Percentiles rank a stretch among this genome's conserved stretches.
Conservation (phyloP, 2,329 filamentous ascomycete species). For the Alternaria solani region DNA sequence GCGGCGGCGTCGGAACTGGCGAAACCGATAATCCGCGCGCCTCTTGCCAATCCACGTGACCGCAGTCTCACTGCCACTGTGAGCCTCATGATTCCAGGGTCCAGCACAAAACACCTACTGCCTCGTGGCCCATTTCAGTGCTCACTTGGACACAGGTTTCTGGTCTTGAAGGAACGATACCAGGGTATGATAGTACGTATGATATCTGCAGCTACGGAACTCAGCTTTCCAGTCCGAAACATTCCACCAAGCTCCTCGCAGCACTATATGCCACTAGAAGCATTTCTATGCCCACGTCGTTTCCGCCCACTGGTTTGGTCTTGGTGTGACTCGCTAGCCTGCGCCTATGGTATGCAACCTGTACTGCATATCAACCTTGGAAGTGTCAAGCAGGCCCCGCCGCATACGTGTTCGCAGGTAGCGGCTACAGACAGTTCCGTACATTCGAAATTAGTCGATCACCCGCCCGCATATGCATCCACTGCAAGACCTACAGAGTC, state of each 20-base stretch:
- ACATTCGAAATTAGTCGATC: constrained; percentile 10
- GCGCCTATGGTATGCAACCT: not conserved
- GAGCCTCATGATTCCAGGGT: not conserved
- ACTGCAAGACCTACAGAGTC: not conserved
- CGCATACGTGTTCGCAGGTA: constrained; percentile 3
- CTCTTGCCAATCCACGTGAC: not conserved
- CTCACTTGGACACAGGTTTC: not conserved
- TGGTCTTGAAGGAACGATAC: not conserved
- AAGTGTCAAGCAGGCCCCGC: constrained; percentile 3
- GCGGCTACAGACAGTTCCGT: constrained; percentile 4
- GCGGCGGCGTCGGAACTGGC: constrained; percentile 17
- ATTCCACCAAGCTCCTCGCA: not conserved
- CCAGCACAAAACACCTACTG: not conserved
- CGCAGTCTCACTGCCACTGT: not conserved
- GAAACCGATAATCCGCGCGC: constrained; percentile 2
- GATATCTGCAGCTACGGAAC: not conserved
- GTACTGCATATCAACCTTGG: not conserved
- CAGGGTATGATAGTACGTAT: not conserved
- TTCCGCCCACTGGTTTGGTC: not conserved
- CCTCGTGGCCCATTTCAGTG: not conserved
- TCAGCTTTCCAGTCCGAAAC: not conserved
- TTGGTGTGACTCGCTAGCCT: not conserved
- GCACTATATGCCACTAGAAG: not conserved
- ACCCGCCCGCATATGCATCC: constrained; percentile 16
- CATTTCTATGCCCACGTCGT: not conserved